These are phyloP conservation scores for Juglanconis sp. DNA, from an alignment of 2,329 filamentous ascomycete species.

Conservation along the genomic window DNA sequence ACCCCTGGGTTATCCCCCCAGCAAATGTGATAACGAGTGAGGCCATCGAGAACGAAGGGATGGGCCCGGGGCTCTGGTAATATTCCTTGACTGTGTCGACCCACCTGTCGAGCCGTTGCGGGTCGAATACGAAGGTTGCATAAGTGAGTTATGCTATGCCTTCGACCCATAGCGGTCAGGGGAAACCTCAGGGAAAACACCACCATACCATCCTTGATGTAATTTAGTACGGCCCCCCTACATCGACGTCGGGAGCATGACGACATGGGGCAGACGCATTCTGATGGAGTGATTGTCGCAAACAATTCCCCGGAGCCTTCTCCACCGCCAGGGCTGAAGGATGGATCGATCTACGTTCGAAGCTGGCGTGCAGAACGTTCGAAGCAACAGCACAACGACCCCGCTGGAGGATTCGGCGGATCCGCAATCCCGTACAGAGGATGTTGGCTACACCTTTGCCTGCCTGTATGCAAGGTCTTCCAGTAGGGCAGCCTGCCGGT, in stretches of 20 bases:
- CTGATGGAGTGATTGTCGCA: not conserved
- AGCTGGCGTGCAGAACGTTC: not conserved
- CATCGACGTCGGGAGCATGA: not conserved
- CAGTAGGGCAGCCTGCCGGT: not conserved
- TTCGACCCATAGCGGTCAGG: too few relatives aligned
- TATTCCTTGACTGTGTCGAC: too few relatives aligned
- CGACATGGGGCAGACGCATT: not conserved
- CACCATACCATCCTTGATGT: too few relatives aligned
- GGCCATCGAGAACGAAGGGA: not conserved
- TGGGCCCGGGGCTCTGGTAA: not conserved
- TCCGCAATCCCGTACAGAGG: not conserved
- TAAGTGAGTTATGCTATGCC: too few relatives aligned
- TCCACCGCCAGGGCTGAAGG: conserved; percentile 9
- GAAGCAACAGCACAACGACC: not conserved
- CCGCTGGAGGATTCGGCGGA: not conserved
- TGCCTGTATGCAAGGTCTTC: not conserved
- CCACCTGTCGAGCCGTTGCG: too few relatives aligned
- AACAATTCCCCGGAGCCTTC: not conserved
- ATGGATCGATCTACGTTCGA: conserved; percentile 4
- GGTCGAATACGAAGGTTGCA: too few relatives aligned
- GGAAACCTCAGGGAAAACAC: too few relatives aligned
- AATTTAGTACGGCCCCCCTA: not conserved
- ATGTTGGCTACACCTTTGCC: not conserved
- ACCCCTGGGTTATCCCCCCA: not conserved
- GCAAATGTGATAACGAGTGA: not conserved